phyloP scores from a whole-genome alignment of 208 protist species.

The Trypanosoma avium region DNA sequence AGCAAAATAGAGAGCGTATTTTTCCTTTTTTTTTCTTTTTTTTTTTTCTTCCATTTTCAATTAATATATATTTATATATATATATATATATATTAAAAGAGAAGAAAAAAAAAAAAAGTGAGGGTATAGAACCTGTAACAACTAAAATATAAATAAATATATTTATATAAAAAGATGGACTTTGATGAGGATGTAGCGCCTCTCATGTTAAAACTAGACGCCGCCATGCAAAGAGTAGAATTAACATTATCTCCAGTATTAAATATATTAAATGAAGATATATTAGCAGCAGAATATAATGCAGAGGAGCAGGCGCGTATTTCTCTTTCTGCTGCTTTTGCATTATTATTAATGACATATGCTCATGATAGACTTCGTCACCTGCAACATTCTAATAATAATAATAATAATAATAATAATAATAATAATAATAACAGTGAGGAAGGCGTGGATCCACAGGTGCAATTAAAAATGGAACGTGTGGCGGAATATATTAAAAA shows the following conservation, averaged over 20 bases:
- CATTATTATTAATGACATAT: conserved; percentile 62
- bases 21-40: conserved; percentile 4
- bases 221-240: conserved; percentile 31
- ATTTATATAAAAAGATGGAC: conserved; percentile 31
- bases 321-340: conserved; percentile 74
- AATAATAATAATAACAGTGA: conserved; percentile 23
- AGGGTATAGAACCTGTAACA: not conserved
- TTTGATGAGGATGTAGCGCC: conserved; percentile 66
- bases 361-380: conserved; percentile 66
- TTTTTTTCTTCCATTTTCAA: conserved; percentile 1
- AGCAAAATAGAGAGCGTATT: not conserved
- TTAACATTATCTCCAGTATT: conserved; percentile 49
- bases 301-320: conserved; percentile 80
- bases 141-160: conserved; percentile 1
- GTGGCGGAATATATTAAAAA: conserved; percentile 88
- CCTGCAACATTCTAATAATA: too few species aligned
- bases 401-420: too few species aligned
- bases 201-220: conserved; percentile 45
- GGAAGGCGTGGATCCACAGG: conserved; percentile 45
- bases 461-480: conserved; percentile 84
- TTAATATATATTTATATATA: too few species aligned
- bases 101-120: not conserved
- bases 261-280: conserved; percentile 61
- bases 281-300: conserved; percentile 62
- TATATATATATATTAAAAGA: too few species aligned